These are phyloP conservation scores for Arabis alpina DNA, from an alignment of 345 rosid genomes.

Conservation along the genomic window DNA sequence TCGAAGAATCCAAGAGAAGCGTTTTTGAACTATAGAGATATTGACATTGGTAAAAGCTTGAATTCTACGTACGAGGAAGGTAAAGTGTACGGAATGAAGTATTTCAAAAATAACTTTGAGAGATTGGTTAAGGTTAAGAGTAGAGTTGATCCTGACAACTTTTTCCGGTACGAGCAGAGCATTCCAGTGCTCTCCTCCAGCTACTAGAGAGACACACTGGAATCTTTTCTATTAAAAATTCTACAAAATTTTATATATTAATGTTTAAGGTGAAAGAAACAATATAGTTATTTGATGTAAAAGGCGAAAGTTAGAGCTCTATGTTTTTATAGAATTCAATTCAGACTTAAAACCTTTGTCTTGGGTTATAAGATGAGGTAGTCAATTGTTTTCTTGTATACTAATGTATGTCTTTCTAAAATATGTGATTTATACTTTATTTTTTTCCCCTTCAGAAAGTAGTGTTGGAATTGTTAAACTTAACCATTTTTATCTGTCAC, in stretches of 20 bases:
- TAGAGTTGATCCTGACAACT: slow-evolving; percentile 53
- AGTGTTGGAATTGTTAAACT: too few species aligned
- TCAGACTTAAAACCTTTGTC: background rate
- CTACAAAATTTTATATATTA: background rate
- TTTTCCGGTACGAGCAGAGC: slow-evolving; percentile 61
- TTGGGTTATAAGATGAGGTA: background rate
- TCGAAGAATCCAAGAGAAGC: slow-evolving; percentile 64
- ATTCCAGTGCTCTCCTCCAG: slow-evolving; percentile 51
- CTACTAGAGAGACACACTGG: slow-evolving; percentile 12
- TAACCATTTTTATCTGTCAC: too few species aligned
- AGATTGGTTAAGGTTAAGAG: slow-evolving; percentile 54
- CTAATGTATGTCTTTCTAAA: too few species aligned
- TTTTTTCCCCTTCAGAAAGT: too few species aligned
- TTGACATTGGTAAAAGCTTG: slow-evolving; percentile 52
- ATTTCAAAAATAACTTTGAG: slow-evolving; percentile 55
- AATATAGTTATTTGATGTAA: slow-evolving; percentile 3
- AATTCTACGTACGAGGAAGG: slow-evolving; percentile 49
- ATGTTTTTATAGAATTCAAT: background rate
- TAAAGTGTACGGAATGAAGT: slow-evolving; percentile 57
- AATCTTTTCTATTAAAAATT: slow-evolving; percentile 1
- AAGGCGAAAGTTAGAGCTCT: slow-evolving; percentile 18
- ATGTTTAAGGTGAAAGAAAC: background rate
- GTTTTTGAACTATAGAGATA: slow-evolving; percentile 55
- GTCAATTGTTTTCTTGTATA: background rate
- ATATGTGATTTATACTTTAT: too few species aligned